These are phyloP conservation scores for Ganoderma multipileum DNA, from an alignment of 1,284 basidiomycete species.

Conservation along the genomic window DNA sequence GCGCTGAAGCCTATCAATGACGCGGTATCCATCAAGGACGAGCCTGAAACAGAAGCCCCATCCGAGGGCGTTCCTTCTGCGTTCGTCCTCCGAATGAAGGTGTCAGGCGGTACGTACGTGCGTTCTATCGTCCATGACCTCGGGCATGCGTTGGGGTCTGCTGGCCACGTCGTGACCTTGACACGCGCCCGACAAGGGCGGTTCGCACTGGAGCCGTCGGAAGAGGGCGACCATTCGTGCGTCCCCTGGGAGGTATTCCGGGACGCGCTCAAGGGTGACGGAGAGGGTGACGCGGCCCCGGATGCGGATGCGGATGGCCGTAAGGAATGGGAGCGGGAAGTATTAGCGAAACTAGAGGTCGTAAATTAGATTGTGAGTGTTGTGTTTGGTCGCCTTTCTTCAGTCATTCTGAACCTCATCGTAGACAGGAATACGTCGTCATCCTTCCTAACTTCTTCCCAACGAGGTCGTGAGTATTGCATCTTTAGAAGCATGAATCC, in stretches of 20 bases:
- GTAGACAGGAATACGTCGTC: not conserved
- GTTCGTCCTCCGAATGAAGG: slow-evolving; percentile 91
- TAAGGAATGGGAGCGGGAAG: slow-evolving; percentile 74
- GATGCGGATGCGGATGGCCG: slow-evolving; percentile 68
- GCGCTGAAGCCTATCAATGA: slow-evolving; percentile 59
- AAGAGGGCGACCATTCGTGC: slow-evolving; percentile 56
- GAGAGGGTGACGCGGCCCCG: slow-evolving; percentile 26
- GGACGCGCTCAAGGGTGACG: slow-evolving; percentile 61
- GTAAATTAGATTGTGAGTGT: slow-evolving; percentile 42
- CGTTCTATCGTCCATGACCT: slow-evolving; percentile 93
- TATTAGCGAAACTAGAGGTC: slow-evolving; percentile 66
- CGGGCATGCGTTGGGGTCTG: slow-evolving; percentile 81
- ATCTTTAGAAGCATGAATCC: not conserved
- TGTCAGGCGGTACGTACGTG: slow-evolving; percentile 97
- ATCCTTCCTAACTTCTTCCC: no score
- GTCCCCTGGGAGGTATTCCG: slow-evolving; percentile 85
- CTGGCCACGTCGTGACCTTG: slow-evolving; percentile 91
- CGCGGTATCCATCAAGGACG: slow-evolving; percentile 41
- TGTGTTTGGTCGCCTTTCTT: not conserved
- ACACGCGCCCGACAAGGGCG: slow-evolving; percentile 86
- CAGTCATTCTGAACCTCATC: not conserved
- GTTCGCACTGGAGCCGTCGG: slow-evolving; percentile 63
- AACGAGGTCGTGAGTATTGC: not conserved
- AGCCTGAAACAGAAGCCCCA: slow-evolving; percentile 43
- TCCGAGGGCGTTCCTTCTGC: slow-evolving; percentile 66